A percentile compares a stretch with the other conserved stretches of the same genome.
These are phyloP conservation scores for Solanum pennellii DNA, from an alignment of 257 asterid genomes.

Conservation along the genomic window DNA sequence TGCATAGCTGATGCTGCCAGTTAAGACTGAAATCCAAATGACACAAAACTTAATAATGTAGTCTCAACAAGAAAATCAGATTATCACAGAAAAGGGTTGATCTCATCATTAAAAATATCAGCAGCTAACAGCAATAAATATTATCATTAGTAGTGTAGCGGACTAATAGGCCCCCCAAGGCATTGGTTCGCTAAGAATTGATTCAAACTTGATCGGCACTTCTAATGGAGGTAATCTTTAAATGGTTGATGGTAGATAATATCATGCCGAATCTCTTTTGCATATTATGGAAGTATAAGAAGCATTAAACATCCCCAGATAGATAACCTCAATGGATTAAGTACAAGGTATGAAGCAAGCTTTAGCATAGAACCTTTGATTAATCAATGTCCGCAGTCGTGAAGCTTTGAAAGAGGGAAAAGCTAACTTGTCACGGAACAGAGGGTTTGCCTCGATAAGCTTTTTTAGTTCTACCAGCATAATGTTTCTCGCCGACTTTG, in stretches of 20 bases:
- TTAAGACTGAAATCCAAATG: constrained; percentile 54
- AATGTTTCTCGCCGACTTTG: constrained; percentile 81
- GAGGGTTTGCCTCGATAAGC: constrained; percentile 88
- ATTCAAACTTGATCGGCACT: not conserved
- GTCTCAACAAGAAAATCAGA: not conserved
- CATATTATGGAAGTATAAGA: not conserved
- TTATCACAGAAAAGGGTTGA: not conserved
- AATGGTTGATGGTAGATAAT: not conserved
- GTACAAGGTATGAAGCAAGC: not conserved
- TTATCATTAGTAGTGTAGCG: not conserved
- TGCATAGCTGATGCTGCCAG: constrained; percentile 98
- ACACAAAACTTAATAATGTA: constrained; percentile 5
- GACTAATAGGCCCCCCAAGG: not conserved
- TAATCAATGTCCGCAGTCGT: constrained; percentile 80
- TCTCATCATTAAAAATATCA: not conserved
- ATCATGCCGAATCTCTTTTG: not conserved
- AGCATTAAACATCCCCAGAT: not conserved
- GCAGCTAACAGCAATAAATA: not conserved
- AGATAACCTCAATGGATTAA: constrained; percentile 1
- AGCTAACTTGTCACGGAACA: constrained; percentile 80
- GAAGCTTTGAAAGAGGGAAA: constrained; percentile 80
- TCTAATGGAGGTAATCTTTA: not conserved
- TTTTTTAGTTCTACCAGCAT: constrained; percentile 86
- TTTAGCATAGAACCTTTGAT: constrained; percentile 56
- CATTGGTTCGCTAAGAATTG: not conserved